Conservation (phyloP, 768 basidiomycete genomes). For the Mycena galopus region DNA sequence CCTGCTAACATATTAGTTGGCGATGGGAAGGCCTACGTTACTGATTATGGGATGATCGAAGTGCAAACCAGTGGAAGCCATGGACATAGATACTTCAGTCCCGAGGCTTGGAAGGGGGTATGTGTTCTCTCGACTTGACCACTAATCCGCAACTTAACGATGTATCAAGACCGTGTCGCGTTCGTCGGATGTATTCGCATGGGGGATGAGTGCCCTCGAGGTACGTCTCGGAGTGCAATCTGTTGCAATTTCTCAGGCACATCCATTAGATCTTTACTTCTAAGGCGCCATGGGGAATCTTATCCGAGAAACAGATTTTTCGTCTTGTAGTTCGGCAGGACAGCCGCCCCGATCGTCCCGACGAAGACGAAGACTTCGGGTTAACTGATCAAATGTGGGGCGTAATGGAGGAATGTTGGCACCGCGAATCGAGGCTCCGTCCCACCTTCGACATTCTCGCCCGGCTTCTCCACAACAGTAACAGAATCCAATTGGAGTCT, state of each 20-base stretch:
- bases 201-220: conserved; percentile 44
- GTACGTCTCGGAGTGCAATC: conserved; percentile 20
- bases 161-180: conserved; percentile 38
- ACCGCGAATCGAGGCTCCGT: conserved; percentile 39
- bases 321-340: conserved; percentile 42
- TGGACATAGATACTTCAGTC: conserved; percentile 44
- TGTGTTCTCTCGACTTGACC: conserved; percentile 10
- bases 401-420: conserved; percentile 44
- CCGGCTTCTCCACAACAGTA: conserved; percentile 25
- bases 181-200: conserved; percentile 45
- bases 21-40: conserved; percentile 35
- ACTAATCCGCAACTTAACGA: not conserved
- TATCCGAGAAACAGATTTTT: conserved; percentile 43
- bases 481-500: conserved; percentile 1
- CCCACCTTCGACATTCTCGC: conserved; percentile 44
- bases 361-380: conserved; percentile 34
- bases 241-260: not conserved
- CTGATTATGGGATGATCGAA: conserved; percentile 43
- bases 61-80: conserved; percentile 36
- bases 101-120: conserved; percentile 47
- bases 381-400: conserved; percentile 42
- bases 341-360: conserved; percentile 45
- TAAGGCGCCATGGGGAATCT: conserved; percentile 41
- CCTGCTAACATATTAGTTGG: conserved; percentile 42
- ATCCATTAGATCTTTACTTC: conserved; percentile 40